phyloP scores from a whole-genome alignment of 1,139 yeast genomes.

The Blastobotrys raffinosifermentans region DNA sequence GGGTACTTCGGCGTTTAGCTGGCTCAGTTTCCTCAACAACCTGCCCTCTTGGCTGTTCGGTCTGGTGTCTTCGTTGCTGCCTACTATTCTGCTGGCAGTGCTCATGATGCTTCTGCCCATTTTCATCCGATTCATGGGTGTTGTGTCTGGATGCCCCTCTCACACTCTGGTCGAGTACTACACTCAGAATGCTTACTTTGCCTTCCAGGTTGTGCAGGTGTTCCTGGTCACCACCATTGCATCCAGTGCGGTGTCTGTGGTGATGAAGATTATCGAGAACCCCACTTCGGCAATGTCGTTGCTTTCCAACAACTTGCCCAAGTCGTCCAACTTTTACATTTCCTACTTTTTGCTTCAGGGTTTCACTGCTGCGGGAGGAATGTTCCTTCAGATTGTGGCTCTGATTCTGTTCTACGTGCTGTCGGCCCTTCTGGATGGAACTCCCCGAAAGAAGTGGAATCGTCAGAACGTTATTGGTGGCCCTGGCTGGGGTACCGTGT shows the following conservation, averaged over 20 bases:
- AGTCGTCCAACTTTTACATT: conserved; percentile 72
- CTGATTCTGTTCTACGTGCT: conserved; percentile 64
- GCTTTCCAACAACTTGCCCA: conserved; percentile 73
- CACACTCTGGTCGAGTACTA: conserved; percentile 66
- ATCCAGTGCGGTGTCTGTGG: conserved; percentile 75
- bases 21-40: conserved; percentile 62
- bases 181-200: conserved; percentile 83
- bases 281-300: conserved; percentile 65
- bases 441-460: conserved; percentile 82
- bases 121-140: conserved; percentile 68
- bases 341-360: conserved; percentile 69
- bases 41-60: conserved; percentile 68
- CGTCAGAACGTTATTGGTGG: conserved; percentile 60
- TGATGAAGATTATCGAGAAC: conserved; percentile 55
- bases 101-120: conserved; percentile 84
- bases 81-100: conserved; percentile 73
- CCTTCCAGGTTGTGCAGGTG: conserved; percentile 81
- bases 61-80: conserved; percentile 77
- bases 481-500: conserved; percentile 81
- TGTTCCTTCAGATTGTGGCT: conserved; percentile 70
- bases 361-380: conserved; percentile 71
- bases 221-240: conserved; percentile 77
- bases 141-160: conserved; percentile 64
- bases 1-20: conserved; percentile 51
- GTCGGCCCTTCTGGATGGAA: conserved; percentile 63